phyloP scores from a whole-genome alignment of 306 rosid genomes.

The Sophora flavescens region DNA sequence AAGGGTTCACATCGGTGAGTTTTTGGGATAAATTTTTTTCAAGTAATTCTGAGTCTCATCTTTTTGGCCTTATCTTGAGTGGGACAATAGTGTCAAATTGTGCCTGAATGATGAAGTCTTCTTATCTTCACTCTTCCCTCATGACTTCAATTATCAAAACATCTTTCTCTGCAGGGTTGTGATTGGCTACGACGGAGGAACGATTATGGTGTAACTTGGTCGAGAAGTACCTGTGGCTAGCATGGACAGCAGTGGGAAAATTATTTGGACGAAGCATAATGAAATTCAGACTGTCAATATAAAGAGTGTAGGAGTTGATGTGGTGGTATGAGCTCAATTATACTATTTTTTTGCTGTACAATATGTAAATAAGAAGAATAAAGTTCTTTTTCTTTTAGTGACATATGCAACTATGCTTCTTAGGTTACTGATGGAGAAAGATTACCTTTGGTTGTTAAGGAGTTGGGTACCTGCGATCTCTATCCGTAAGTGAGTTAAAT shows the following conservation, averaged over 20 bases:
- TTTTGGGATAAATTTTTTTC: constrained; percentile 2
- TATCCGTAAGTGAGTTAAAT: constrained; percentile 84
- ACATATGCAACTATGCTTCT: constrained; percentile 46
- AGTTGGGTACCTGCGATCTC: constrained; percentile 98
- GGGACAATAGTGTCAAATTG: constrained; percentile 28
- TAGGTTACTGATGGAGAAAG: constrained; percentile 98
- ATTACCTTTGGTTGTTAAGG: constrained; percentile 96
- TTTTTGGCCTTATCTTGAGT: constrained; percentile 3
- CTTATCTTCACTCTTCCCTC: constrained; percentile 12
- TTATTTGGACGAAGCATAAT: constrained; percentile 97
- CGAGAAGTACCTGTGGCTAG: constrained; percentile 99
- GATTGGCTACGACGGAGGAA: constrained; percentile 97
- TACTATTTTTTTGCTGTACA: constrained; percentile 19
- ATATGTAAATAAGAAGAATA: constrained; percentile 27
- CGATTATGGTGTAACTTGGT: constrained; percentile 98
- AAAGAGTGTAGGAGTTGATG: constrained; percentile 91
- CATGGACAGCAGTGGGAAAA: constrained; percentile 98
- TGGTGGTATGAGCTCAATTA: constrained; percentile 69
- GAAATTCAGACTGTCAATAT: constrained; percentile 98
- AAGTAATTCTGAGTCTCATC: constrained; percentile 17
- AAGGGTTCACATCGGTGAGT: constrained; percentile 94
- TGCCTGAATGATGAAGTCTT: constrained; percentile 35
- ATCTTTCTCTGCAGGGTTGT: constrained; percentile 69
- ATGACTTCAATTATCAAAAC: constrained; percentile 26
- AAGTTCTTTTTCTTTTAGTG: constrained; percentile 25